A percentile compares a stretch with the other conserved stretches of the same genome.
phyloP scores from a whole-genome alignment of 2,329 filamentous ascomycete species.

The Aureobasidium leucospermi region DNA sequence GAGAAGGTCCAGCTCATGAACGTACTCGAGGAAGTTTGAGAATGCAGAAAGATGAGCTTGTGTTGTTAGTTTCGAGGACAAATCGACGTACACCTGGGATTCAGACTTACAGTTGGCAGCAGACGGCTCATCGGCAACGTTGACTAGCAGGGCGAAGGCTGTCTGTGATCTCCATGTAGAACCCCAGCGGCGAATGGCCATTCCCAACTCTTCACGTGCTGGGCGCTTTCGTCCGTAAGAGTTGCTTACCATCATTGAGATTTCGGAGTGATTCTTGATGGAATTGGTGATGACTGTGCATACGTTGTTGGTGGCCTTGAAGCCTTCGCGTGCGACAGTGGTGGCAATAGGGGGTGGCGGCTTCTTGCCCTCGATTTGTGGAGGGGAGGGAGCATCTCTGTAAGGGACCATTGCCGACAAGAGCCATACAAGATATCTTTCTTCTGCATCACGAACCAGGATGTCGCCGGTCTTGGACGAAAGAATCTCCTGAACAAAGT shows the following conservation, averaged over 20 bases:
- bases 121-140: slow-evolving; percentile 41
- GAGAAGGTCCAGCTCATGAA: slow-evolving; percentile 44
- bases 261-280: slow-evolving; percentile 54
- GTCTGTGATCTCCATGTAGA: slow-evolving; percentile 65
- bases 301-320: slow-evolving; percentile 72
- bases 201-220: slow-evolving; percentile 60
- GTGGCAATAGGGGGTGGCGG: slow-evolving; percentile 52
- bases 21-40: slow-evolving; percentile 44
- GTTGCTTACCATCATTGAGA: slow-evolving; percentile 53
- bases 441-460: slow-evolving; percentile 56
- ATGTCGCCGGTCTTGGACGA: slow-evolving; percentile 23
- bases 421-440: slow-evolving; percentile 68
- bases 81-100: neutral
- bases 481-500: slow-evolving; percentile 50
- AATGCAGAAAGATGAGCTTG: slow-evolving; percentile 45
- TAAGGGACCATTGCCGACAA: slow-evolving; percentile 71
- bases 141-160: slow-evolving; percentile 59
- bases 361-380: slow-evolving; percentile 41
- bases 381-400: slow-evolving; percentile 43
- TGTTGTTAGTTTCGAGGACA: slow-evolving; percentile 1
- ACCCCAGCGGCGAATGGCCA: slow-evolving; percentile 69
- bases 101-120: slow-evolving; percentile 35
- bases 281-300: slow-evolving; percentile 60
- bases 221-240: slow-evolving; percentile 41
- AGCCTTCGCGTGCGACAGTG: slow-evolving; percentile 64